Percentiles rank a stretch among this genome's conserved stretches.
phyloP scores from a whole-genome alignment of 2,329 filamentous ascomycete genomes.

The Fonsecaea monophora region DNA sequence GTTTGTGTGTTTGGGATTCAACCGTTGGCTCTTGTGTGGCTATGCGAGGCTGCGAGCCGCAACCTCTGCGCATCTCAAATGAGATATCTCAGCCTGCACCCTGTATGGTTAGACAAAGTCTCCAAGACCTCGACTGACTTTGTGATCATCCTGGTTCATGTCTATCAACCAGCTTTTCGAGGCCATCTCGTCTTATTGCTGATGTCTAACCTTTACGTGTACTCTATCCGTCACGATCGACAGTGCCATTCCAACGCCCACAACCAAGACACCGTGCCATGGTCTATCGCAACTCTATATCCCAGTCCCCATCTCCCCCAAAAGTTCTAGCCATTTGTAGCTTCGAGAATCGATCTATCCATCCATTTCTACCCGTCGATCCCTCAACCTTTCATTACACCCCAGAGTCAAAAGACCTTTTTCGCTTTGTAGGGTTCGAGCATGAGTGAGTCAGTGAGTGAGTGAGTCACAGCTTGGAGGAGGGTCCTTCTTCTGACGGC shows the following conservation, averaged over 20 bases:
- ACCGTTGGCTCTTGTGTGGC: no score
- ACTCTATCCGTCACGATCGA: background rate
- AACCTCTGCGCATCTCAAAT: no score
- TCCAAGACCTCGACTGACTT: no score
- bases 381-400: background rate
- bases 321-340: background rate
- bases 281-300: background rate
- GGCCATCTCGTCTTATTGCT: background rate
- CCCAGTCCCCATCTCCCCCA: background rate
- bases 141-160: no score
- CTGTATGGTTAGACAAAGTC: no score
- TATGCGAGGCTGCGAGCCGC: no score
- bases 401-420: background rate
- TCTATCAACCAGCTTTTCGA: background rate
- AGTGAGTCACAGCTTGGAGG: background rate
- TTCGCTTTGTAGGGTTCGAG: no score
- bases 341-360: background rate
- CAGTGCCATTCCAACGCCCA: background rate
- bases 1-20: no score
- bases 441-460: no score
- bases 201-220: background rate
- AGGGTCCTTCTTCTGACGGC: no score
- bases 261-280: background rate
- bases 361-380: background rate
- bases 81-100: no score